Conservation (phyloP, 2,329 filamentous ascomycete species). For the Furcasterigmium furcatum region DNA sequence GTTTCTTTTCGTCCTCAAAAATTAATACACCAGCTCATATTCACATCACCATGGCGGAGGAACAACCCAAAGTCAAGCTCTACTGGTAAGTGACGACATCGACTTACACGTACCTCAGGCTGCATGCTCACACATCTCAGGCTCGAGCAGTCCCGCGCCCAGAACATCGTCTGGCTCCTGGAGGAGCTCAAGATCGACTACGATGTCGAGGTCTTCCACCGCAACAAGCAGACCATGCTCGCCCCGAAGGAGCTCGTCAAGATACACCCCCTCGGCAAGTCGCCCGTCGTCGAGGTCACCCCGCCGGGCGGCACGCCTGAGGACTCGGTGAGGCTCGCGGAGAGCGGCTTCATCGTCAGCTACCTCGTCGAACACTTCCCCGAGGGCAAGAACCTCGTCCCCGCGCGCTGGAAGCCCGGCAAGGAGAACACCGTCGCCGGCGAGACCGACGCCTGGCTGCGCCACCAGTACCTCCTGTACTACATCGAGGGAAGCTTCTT, state of each 20-base stretch:
- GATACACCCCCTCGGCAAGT: conserved; percentile 83
- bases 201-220: conserved; percentile 76
- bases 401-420: conserved; percentile 53
- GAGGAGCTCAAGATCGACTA: conserved; percentile 80
- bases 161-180: conserved; percentile 81
- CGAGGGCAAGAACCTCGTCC: conserved; percentile 43
- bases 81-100: conserved; percentile 53
- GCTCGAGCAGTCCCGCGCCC: conserved; percentile 79
- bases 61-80: conserved; percentile 54
- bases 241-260: conserved; percentile 75
- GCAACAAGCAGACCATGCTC: conserved; percentile 55
- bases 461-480: conserved; percentile 70
- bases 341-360: conserved; percentile 78
- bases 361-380: conserved; percentile 70
- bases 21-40: too few relatives aligned
- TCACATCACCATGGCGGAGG: conserved; percentile 16
- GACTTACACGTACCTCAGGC: too few relatives aligned
- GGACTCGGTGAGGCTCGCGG: conserved; percentile 64
- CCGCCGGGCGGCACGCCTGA: conserved; percentile 23
- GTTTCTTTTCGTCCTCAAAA: too few relatives aligned
- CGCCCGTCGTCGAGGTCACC: conserved; percentile 71
- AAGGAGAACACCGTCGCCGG: conserved; percentile 54
- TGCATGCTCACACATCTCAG: conserved; percentile 38
- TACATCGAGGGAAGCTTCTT: conserved; percentile 85
- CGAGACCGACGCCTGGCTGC: conserved; percentile 58